Base-by-base conservation (phyloP, 2,329 filamentous ascomycete genomes). In the Penicillium verrucosum region DNA sequence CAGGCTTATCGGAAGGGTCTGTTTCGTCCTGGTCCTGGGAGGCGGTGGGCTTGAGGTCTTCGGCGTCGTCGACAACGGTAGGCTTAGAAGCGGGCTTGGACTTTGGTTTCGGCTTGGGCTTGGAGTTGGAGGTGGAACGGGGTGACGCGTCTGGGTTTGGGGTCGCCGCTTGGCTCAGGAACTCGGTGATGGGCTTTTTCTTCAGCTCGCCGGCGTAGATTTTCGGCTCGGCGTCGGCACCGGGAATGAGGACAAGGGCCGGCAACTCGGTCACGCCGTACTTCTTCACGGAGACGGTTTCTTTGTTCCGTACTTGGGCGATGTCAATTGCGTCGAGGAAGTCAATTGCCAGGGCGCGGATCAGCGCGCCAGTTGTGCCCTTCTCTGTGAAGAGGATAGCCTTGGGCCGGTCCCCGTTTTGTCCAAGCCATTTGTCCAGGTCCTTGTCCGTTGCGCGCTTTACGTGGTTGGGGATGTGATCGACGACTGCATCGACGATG, bases 381-480 rank as follows among this genome's bases (percentile, higher is more conserved):
- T 97, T 99, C 55, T 96, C 90, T 2, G 90, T 95, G 75, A 99
- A 97, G 3, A 99, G 79, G 34, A 99, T 85, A 0, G 89, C 92
- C 79, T 96, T 97, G 48, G 92, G 84, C 12, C 81, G 83, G 21
- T 89, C 84, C 58, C 86, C 87, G 43, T 84, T 82, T 56, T 83
- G 81, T 10, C 78, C 77, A 48, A 97, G 74, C 83, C 93, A 99
- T 12, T 78, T 78, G 56, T 91, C 87, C 37, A 96, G 69, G 44
- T 89, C 88, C 75, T 89, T 90, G 73, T 96, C 91, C 16, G 87
- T 86, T 46, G 97, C 78, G 60, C 85, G 84, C 71, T 88, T 88
- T 42, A 99, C 93, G 68, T 94, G 87, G 77, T 97, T 97, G 65
- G 90, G 92, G 66, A 99, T 96, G 75, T 89, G 90, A 66, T 89